Percentiles rank a stretch among this genome's conserved stretches.
Evolutionary conservation across 495 filamentous ascomycete genomes (phyloP).

Genomic region (Penicillium macrosclerotiorum): DNA sequence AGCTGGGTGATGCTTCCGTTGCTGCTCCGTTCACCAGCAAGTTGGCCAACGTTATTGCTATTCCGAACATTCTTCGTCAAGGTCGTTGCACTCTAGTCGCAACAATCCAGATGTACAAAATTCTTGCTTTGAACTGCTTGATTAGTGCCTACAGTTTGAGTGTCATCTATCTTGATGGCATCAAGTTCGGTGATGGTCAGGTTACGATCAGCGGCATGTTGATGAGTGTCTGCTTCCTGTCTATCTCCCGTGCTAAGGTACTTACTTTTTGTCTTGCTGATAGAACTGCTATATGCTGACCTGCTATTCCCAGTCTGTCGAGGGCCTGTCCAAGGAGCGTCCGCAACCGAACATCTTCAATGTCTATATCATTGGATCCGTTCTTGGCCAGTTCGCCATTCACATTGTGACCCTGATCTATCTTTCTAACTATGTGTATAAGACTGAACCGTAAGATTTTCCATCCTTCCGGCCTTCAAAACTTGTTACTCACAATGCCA

Average conservation of each 20-base stretch:
- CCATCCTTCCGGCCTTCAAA: not conserved
- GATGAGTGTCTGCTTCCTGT: slow-evolving; percentile 99
- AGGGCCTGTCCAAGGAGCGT: slow-evolving; percentile 92
- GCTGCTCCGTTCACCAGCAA: slow-evolving; percentile 98
- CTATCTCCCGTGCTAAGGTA: slow-evolving; percentile 89
- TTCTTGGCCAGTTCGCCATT: slow-evolving; percentile 95
- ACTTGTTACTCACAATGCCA: slow-evolving; percentile 24
- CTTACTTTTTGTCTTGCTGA: slow-evolving; percentile 8
- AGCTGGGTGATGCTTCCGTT: slow-evolving; percentile 95
- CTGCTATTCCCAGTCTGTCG: slow-evolving; percentile 62
- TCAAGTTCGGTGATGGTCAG: slow-evolving; percentile 98
- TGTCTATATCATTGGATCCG: slow-evolving; percentile 95
- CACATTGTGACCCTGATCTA: slow-evolving; percentile 95
- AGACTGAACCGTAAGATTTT: slow-evolving; percentile 74
- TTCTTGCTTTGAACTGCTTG: slow-evolving; percentile 94
- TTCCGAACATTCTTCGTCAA: slow-evolving; percentile 97
- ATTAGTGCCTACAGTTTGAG: slow-evolving; percentile 97
- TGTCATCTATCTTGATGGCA: slow-evolving; percentile 95
- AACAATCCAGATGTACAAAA: slow-evolving; percentile 99
- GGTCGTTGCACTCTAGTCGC: slow-evolving; percentile 95
- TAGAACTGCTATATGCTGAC: slow-evolving; percentile 18
- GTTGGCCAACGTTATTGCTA: slow-evolving; percentile 92
- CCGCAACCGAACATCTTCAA: slow-evolving; percentile 99
- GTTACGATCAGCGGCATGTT: slow-evolving; percentile 99
- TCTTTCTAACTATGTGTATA: slow-evolving; percentile 83